Percentiles rank a stretch among this genome's conserved stretches.
phyloP scores from a whole-genome alignment of 495 filamentous ascomycete genomes.

The Penicillium steckii region DNA sequence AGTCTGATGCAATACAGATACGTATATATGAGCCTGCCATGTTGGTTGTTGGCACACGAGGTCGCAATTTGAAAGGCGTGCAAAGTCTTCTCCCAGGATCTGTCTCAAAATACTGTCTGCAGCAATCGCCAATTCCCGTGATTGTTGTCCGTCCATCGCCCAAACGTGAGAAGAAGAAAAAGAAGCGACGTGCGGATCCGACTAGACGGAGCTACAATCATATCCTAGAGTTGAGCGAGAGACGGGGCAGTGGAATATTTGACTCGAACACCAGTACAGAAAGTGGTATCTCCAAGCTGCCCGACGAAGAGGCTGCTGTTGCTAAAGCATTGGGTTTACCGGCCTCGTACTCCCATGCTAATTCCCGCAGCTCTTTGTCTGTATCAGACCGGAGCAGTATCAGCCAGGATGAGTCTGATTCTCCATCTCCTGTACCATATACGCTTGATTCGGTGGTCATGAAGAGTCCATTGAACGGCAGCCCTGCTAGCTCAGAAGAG shows the following conservation, averaged over 20 bases:
- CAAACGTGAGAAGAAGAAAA: conserved; percentile 89
- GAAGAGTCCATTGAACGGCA: conserved; percentile 28
- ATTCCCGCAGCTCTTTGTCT: conserved; percentile 50
- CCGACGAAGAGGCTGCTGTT: conserved; percentile 69
- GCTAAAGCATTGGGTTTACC: conserved; percentile 69
- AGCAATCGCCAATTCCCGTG: conserved; percentile 95
- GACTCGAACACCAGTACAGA: conserved; percentile 51
- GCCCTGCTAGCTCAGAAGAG: conserved; percentile 43
- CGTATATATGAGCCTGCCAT: conserved; percentile 92
- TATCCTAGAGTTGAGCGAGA: conserved; percentile 64
- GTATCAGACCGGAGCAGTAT: conserved; percentile 44
- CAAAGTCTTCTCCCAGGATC: conserved; percentile 90
- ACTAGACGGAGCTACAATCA: conserved; percentile 74
- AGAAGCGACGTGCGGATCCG: conserved; percentile 80
- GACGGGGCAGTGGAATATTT: conserved; percentile 51
- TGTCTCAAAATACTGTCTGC: conserved; percentile 94
- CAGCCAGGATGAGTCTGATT: conserved; percentile 33
- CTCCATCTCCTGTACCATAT: conserved; percentile 23
- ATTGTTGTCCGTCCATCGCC: conserved; percentile 90
- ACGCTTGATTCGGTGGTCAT: conserved; percentile 31
- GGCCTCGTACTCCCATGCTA: conserved; percentile 28
- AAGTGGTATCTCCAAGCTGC: conserved; percentile 35
- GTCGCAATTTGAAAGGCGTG: conserved; percentile 81
- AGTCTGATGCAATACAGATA: conserved; percentile 58
- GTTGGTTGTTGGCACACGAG: conserved; percentile 91